Percentiles rank a stretch among this genome's conserved stretches.
Conservation (phyloP, 805 yeast species). For the Metschnikowia santaceciliae region DNA sequence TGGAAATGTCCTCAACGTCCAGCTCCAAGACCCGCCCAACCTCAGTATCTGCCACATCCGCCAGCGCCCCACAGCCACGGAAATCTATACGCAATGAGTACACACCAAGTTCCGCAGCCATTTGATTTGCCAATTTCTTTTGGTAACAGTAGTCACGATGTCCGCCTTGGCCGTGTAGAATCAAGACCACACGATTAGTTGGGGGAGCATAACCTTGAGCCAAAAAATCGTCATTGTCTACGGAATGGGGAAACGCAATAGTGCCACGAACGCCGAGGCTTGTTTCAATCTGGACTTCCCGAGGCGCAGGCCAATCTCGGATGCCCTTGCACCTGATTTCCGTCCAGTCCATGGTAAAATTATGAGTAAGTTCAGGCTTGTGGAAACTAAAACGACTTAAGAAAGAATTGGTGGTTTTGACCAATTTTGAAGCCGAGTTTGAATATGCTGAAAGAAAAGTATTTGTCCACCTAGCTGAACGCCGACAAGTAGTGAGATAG, state of each 20-base stretch:
- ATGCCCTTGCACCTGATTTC: constrained; percentile 8
- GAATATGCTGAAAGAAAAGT: too few species aligned
- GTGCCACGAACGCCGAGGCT: constrained; percentile 36
- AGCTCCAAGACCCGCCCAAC: constrained; percentile 56
- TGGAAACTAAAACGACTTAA: too few species aligned
- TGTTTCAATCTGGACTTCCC: constrained; percentile 34
- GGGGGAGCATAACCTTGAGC: constrained; percentile 32
- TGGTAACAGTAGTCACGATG: constrained; percentile 80
- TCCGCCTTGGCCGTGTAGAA: constrained; percentile 84
- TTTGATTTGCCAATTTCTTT: constrained; percentile 51
- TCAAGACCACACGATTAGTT: constrained; percentile 50
- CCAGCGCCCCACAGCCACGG: constrained; percentile 80
- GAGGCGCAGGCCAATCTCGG: constrained; percentile 20
- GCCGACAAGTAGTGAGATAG: too few species aligned
- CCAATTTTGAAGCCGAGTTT: too few species aligned
- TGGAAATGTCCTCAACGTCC: constrained; percentile 67
- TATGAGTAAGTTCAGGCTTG: too few species aligned
- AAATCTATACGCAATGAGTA: constrained; percentile 77
- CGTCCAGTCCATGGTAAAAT: constrained; percentile 1
- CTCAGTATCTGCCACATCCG: constrained; percentile 35
- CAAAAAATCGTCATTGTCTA: constrained; percentile 21
- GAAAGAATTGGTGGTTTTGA: too few species aligned
- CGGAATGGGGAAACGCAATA: constrained; percentile 35
- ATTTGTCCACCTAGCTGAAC: too few species aligned
- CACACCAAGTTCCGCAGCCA: constrained; percentile 59